Evolutionary conservation across 1,139 yeast species (phyloP).

Genomic region (Diutina pseudorugosa): DNA sequence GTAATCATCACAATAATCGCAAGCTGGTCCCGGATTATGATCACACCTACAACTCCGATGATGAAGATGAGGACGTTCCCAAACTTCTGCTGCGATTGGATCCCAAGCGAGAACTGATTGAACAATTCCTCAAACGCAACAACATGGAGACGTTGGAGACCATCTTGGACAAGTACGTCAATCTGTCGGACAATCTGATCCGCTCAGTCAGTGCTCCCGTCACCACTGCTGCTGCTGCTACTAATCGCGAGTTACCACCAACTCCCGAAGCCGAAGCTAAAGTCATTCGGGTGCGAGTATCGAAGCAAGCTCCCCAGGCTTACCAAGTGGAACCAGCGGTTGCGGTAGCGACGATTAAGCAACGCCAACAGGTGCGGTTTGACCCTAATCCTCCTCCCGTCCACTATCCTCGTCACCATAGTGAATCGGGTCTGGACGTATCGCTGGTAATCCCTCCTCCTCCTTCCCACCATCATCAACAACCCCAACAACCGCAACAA

Average conservation of each 20-base stretch:
- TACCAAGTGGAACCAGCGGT: not conserved
- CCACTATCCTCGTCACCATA: not conserved
- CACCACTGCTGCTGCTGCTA: too few relatives aligned
- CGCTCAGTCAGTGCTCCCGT: not conserved
- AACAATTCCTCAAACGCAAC: not conserved
- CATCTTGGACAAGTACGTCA: constrained; percentile 1
- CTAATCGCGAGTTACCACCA: not conserved
- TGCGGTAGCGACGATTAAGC: not conserved
- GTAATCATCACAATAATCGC: too few relatives aligned
- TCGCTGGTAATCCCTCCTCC: not conserved
- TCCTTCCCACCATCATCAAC: not conserved
- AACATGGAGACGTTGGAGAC: constrained; percentile 1
- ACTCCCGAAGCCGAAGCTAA: not conserved
- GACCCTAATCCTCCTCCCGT: constrained; percentile 3
- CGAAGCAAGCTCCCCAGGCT: not conserved
- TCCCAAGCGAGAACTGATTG: constrained; percentile 1
- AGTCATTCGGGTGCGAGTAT: not conserved
- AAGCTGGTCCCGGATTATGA: not conserved
- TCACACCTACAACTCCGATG: not conserved
- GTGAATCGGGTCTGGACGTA: not conserved
- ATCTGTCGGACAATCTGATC: not conserved
- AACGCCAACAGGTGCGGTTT: not conserved
- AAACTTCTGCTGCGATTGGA: not conserved
- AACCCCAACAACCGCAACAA: not conserved
- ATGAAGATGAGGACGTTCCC: not conserved